A percentile compares a stretch with the other conserved stretches of the same genome.
These are phyloP conservation scores for Coniella vitis DNA, from an alignment of 2,329 filamentous ascomycete species.

Conservation along the genomic window DNA sequence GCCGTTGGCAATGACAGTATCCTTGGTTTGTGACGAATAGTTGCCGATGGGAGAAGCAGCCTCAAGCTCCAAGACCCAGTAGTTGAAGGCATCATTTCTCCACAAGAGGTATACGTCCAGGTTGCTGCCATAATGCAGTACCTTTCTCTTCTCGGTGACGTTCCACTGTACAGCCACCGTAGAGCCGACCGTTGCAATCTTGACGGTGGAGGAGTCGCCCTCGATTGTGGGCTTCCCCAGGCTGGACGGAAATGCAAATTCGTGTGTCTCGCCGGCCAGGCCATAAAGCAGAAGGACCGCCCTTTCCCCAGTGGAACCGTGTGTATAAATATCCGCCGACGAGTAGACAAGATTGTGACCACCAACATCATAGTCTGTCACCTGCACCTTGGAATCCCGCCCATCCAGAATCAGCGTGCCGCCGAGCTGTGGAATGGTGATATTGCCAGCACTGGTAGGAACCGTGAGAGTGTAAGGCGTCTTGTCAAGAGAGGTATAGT, in stretches of 20 bases:
- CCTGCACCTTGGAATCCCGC: slow-evolving; percentile 60
- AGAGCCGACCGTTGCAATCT: slow-evolving; percentile 15
- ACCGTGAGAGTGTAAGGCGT: slow-evolving; percentile 59
- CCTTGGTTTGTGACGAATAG: slow-evolving; percentile 28
- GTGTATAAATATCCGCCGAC: slow-evolving; percentile 63
- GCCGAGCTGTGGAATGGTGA: slow-evolving; percentile 53
- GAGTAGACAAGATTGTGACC: slow-evolving; percentile 57
- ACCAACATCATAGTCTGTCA: slow-evolving; percentile 59
- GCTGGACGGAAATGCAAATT: slow-evolving; percentile 42
- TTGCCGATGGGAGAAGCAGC: slow-evolving; percentile 11
- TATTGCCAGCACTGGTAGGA: slow-evolving; percentile 47
- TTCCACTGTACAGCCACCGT: slow-evolving; percentile 27
- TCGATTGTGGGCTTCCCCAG: slow-evolving; percentile 16
- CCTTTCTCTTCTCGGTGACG: slow-evolving; percentile 23
- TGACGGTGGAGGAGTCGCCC: slow-evolving; percentile 20
- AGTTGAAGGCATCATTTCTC: slow-evolving; percentile 60
- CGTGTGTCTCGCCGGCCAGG: slow-evolving; percentile 54
- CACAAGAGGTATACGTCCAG: slow-evolving; percentile 41
- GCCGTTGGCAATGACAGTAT: slow-evolving; percentile 50
- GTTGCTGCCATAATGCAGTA: slow-evolving; percentile 27
- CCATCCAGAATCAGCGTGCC: slow-evolving; percentile 51
- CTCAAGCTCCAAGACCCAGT: slow-evolving; percentile 56
- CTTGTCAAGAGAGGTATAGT: slow-evolving; percentile 52
- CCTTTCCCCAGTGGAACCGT: slow-evolving; percentile 55
- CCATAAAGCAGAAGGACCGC: slow-evolving; percentile 60